phyloP scores from a whole-genome alignment of 2,329 filamentous ascomycete species.

The Sordariomycetes sp. region DNA sequence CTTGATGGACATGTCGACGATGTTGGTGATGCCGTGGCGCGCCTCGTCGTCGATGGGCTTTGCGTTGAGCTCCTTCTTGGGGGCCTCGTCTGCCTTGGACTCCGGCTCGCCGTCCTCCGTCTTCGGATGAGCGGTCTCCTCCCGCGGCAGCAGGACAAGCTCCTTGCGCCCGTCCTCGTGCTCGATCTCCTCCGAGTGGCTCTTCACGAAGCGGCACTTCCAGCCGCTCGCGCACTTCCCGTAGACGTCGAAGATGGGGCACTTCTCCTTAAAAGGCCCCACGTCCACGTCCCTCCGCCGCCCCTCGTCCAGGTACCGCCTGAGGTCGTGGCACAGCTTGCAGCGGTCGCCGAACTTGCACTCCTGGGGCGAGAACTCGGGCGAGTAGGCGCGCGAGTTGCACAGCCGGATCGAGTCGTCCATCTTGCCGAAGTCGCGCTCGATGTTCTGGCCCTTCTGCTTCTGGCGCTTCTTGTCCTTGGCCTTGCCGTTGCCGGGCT shows the following conservation, averaged over 20 bases:
- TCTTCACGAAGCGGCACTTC: slow-evolving; percentile 87
- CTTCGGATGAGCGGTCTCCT: slow-evolving; percentile 16
- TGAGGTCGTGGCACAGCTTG: slow-evolving; percentile 73
- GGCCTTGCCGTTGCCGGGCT: slow-evolving; percentile 20
- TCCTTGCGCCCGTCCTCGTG: slow-evolving; percentile 75
- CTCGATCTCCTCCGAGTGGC: slow-evolving; percentile 75
- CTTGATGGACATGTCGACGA: slow-evolving; percentile 61
- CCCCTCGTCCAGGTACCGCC: slow-evolving; percentile 74
- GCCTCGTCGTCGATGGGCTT: slow-evolving; percentile 41
- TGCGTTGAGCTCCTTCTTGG: slow-evolving; percentile 25
- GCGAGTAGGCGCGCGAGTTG: slow-evolving; percentile 57
- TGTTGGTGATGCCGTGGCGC: slow-evolving; percentile 64
- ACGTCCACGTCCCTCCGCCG: slow-evolving; percentile 72
- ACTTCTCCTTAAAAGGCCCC: slow-evolving; percentile 66
- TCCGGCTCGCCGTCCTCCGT: slow-evolving; percentile 20
- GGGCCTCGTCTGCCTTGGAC: slow-evolving; percentile 13
- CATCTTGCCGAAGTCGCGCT: slow-evolving; percentile 71
- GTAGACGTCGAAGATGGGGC: slow-evolving; percentile 69
- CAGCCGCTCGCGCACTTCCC: slow-evolving; percentile 78
- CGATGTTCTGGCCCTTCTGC: slow-evolving; percentile 65
- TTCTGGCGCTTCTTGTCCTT: slow-evolving; percentile 37
- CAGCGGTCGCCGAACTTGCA: slow-evolving; percentile 77
- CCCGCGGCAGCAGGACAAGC: slow-evolving; percentile 62
- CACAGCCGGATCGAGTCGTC: slow-evolving; percentile 72
- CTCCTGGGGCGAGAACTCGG: slow-evolving; percentile 72